Percentiles rank a stretch among this genome's conserved stretches.
Conservation (phyloP, 345 rosid genomes). For the Linum tenue region DNA sequence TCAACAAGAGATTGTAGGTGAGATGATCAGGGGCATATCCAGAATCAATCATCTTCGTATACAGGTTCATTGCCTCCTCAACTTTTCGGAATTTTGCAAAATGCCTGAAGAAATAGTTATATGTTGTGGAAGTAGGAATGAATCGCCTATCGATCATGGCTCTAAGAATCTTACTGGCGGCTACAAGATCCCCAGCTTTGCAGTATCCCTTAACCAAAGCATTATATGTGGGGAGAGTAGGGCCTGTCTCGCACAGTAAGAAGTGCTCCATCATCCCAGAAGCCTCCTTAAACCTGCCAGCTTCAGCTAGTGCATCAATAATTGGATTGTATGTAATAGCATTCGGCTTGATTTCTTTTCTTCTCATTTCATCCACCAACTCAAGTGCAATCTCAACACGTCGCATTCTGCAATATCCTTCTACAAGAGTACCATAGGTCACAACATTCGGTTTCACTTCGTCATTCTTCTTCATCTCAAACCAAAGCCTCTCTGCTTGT, state of each 20-base stretch:
- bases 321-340: conserved; percentile 56
- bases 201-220: conserved; percentile 71
- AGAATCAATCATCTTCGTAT: conserved; percentile 63
- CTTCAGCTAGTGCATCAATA: conserved; percentile 72
- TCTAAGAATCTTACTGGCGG: conserved; percentile 65
- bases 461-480: conserved; percentile 40
- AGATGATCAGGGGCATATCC: conserved; percentile 60
- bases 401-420: conserved; percentile 69
- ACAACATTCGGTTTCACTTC: conserved; percentile 51
- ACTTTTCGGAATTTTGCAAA: conserved; percentile 46
- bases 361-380: conserved; percentile 60
- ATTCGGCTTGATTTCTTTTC: conserved; percentile 48
- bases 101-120: conserved; percentile 67
- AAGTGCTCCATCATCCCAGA: conserved; percentile 60
- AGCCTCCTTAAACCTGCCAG: conserved; percentile 60
- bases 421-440: conserved; percentile 70
- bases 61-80: conserved; percentile 70
- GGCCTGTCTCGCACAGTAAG: conserved; percentile 54
- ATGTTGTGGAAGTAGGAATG: conserved; percentile 60
- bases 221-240: conserved; percentile 62
- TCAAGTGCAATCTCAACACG: conserved; percentile 55
- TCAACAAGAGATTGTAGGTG: conserved; percentile 67
- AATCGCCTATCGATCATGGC: conserved; percentile 62
- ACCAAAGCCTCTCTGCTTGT: conserved; percentile 67
- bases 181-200: conserved; percentile 56